These are phyloP conservation scores for Monosporascus sp. DNA, from an alignment of 2,329 filamentous ascomycete species.

Conservation along the genomic window DNA sequence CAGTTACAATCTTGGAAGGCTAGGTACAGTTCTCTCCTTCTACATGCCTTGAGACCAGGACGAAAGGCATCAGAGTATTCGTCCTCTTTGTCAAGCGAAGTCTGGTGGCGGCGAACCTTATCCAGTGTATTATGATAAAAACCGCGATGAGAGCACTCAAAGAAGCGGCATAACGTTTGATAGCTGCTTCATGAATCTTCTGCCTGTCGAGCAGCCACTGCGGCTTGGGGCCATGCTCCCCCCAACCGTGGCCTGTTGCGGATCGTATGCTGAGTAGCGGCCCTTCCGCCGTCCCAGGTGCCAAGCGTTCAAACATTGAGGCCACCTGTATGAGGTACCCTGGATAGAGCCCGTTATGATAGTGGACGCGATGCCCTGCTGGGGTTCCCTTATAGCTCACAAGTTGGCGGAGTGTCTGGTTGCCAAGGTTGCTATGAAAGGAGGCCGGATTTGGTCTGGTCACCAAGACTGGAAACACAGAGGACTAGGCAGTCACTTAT, in stretches of 20 bases:
- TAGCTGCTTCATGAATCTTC: not conserved
- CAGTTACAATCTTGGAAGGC: not conserved
- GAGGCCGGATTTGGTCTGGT: too few species aligned
- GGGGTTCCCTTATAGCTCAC: too few species aligned
- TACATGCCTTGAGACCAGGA: conserved; percentile 17
- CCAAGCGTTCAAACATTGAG: not conserved
- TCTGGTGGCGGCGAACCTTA: not conserved
- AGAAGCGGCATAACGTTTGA: not conserved
- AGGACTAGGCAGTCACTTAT: too few species aligned
- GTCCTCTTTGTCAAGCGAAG: not conserved
- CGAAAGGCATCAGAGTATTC: conserved; percentile 4
- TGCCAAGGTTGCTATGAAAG: too few species aligned
- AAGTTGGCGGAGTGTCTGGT: too few species aligned
- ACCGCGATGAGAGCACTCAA: not conserved
- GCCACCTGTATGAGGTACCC: too few species aligned
- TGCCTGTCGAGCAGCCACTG: not conserved
- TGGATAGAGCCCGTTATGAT: too few species aligned
- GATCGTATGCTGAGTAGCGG: not conserved
- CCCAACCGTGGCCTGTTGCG: not conserved
- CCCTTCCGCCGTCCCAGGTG: not conserved
- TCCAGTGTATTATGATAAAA: not conserved
- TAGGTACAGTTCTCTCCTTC: not conserved
- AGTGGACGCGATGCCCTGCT: too few species aligned
- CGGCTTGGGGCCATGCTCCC: not conserved
- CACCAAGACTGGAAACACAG: too few species aligned